These are phyloP conservation scores for Candida pini DNA, from an alignment of 805 yeast species.

Conservation along the genomic window DNA sequence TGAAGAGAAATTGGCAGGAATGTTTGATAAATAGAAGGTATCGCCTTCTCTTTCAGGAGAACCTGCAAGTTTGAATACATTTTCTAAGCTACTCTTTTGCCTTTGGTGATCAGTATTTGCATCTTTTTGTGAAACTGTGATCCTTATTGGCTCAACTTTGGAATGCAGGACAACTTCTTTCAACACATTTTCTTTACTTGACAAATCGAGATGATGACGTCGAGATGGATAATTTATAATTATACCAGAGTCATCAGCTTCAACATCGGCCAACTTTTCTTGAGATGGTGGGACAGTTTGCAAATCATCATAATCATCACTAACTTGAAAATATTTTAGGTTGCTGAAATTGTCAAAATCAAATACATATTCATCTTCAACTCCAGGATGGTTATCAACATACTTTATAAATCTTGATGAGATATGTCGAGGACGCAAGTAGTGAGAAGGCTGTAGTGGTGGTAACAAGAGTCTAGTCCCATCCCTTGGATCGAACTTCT, in stretches of 20 bases:
- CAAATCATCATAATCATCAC: slow-evolving; percentile 4
- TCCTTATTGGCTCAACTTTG: slow-evolving; percentile 26
- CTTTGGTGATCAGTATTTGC: too few relatives aligned
- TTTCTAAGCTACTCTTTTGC: too few relatives aligned
- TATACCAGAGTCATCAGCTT: slow-evolving; percentile 4
- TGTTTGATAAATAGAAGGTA: slow-evolving; percentile 35
- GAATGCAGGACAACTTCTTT: slow-evolving; percentile 18
- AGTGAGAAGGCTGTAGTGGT: too few relatives aligned
- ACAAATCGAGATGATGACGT: neutral
- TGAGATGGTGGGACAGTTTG: neutral
- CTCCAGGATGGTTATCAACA: slow-evolving; percentile 32
- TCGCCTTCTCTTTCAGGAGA: slow-evolving; percentile 35
- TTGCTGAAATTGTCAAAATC: slow-evolving; percentile 40
- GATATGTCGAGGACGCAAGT: too few relatives aligned
- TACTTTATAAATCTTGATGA: too few relatives aligned
- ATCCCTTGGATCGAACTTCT: slow-evolving; percentile 44
- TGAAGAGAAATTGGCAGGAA: slow-evolving; percentile 44
- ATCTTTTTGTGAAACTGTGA: too few relatives aligned
- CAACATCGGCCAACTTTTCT: neutral
- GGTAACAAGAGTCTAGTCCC: too few relatives aligned
- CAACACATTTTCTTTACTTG: slow-evolving; percentile 8
- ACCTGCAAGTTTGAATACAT: slow-evolving; percentile 20
- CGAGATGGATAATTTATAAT: slow-evolving; percentile 4
- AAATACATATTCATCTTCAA: slow-evolving; percentile 75
- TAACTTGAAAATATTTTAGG: slow-evolving; percentile 3